phyloP scores from a whole-genome alignment of 805 yeast species.

The Jamesozyma piceae region DNA sequence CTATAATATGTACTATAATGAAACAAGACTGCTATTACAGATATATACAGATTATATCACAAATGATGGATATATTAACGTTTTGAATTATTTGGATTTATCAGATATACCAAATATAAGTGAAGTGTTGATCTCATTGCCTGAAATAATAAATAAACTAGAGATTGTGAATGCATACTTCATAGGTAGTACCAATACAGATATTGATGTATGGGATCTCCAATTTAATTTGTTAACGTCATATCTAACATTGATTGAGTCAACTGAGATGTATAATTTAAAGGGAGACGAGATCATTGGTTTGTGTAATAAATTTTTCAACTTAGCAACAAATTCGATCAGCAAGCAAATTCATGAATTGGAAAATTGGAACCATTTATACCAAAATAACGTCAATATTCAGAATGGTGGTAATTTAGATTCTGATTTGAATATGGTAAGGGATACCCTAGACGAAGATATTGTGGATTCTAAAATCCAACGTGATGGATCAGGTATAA shows the following conservation, averaged over 20 bases:
- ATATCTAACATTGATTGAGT: conserved; percentile 19
- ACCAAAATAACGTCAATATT: neutral
- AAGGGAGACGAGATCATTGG: conserved; percentile 13
- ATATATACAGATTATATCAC: conserved; percentile 24
- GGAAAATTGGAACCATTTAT: conserved; percentile 2
- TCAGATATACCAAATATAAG: conserved; percentile 16
- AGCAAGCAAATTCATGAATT: conserved; percentile 16
- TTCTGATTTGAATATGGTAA: neutral
- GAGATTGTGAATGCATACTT: conserved; percentile 15
- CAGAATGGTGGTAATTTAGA: too few species aligned
- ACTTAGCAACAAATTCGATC: conserved; percentile 12
- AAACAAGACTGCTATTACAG: conserved; percentile 24
- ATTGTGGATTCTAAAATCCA: neutral
- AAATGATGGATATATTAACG: conserved; percentile 25
- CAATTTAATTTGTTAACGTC: conserved; percentile 25
- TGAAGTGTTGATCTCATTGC: conserved; percentile 9
- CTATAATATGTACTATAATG: conserved; percentile 27
- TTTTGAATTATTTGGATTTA: conserved; percentile 22
- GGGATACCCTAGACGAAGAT: conserved; percentile 3
- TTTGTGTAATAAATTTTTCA: conserved; percentile 12
- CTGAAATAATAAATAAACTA: conserved; percentile 16
- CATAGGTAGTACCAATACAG: conserved; percentile 6
- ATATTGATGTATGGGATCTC: conserved; percentile 27
- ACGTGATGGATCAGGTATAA: conserved; percentile 14
- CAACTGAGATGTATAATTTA: conserved; percentile 6